phyloP scores from a whole-genome alignment of 2,329 filamentous ascomycete genomes.

The Talaromyces piceae region DNA sequence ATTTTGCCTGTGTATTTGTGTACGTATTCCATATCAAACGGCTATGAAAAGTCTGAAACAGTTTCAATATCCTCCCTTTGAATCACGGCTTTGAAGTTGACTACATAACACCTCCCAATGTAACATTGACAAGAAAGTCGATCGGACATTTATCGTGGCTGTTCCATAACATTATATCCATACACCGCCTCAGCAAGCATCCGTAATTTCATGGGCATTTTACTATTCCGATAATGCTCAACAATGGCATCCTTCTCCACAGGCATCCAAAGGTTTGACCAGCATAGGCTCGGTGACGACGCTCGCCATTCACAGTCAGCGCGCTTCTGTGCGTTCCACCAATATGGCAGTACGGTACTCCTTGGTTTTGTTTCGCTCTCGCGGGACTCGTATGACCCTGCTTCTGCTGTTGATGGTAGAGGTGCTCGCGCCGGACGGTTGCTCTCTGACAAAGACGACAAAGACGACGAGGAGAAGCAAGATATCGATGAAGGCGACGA shows the following conservation, averaged over 20 bases:
- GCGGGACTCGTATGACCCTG: not conserved
- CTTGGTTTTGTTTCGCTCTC: constrained; percentile 8
- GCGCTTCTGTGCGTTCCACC: constrained; percentile 39
- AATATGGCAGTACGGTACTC: constrained; percentile 34
- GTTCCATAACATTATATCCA: constrained; percentile 15
- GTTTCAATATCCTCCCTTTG: too few species aligned
- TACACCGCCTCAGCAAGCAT: constrained; percentile 41
- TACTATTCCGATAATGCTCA: constrained; percentile 37
- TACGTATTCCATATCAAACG: not conserved
- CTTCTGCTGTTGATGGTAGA: too few species aligned
- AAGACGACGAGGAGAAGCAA: constrained; percentile 5
- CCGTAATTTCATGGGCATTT: constrained; percentile 45
- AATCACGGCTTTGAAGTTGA: not conserved
- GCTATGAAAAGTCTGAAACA: not conserved
- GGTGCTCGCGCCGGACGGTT: too few species aligned
- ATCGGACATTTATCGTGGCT: not conserved
- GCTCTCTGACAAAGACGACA: not conserved
- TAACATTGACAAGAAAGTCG: not conserved
- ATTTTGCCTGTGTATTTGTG: not conserved
- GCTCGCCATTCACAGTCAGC: constrained; percentile 32
- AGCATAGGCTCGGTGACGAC: constrained; percentile 17
- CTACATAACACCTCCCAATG: not conserved
- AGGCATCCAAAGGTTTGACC: constrained; percentile 21
- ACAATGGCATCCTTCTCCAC: constrained; percentile 32
- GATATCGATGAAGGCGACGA: not conserved